phyloP scores from a whole-genome alignment of 2,329 filamentous ascomycete genomes.

The Chaetomiaceae sp. region DNA sequence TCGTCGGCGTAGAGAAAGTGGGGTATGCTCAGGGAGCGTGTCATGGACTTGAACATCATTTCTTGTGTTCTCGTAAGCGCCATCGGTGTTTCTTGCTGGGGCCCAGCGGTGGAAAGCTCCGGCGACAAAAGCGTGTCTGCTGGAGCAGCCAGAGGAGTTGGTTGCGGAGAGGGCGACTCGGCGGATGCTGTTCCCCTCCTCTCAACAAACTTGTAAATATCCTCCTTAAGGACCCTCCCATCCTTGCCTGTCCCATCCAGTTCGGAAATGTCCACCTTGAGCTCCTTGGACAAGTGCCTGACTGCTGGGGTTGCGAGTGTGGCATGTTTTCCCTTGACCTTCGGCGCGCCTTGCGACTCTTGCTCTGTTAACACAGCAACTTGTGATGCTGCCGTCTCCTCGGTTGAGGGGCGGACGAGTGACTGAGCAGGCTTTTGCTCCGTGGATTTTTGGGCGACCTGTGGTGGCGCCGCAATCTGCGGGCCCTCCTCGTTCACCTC shows the following conservation, averaged over 20 bases:
- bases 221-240: conserved; percentile 86
- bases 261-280: conserved; percentile 69
- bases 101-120: conserved; percentile 31
- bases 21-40: conserved; percentile 79
- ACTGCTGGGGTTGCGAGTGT: conserved; percentile 87
- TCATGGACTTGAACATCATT: conserved; percentile 98
- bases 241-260: conserved; percentile 83
- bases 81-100: conserved; percentile 62
- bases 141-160: not conserved
- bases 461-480: conserved; percentile 32
- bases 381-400: conserved; percentile 7
- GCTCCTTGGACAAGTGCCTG: conserved; percentile 75
- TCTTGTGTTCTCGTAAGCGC: conserved; percentile 72
- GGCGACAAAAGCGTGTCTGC: conserved; percentile 10
- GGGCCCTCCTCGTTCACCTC: conserved; percentile 60
- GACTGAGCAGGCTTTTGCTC: conserved; percentile 3
- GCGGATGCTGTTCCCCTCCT: conserved; percentile 35
- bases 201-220: conserved; percentile 69
- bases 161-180: conserved; percentile 17
- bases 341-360: conserved; percentile 5
- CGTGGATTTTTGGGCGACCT: conserved; percentile 11
- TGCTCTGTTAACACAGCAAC: conserved; percentile 6
- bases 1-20: conserved; percentile 95
- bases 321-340: conserved; percentile 55
- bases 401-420: conserved; percentile 4